Evolutionary conservation across 2,329 filamentous ascomycete genomes (phyloP), one percentile per base, ranked within the genome.

Genomic region (Alternaria metachromatica): DNA sequence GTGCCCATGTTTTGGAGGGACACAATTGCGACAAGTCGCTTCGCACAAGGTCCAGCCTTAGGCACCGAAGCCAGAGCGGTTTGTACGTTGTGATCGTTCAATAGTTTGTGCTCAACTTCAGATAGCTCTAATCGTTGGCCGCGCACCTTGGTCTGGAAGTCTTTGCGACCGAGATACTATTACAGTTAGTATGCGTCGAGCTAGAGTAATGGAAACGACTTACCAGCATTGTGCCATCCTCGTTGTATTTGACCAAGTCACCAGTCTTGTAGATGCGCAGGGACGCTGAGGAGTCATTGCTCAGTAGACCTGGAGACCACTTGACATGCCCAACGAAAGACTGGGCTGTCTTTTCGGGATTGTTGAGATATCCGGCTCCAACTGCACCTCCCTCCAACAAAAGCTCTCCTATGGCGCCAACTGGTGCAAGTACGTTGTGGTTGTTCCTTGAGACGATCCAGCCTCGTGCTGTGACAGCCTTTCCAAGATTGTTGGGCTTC

Each of bases 101-200:
- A 71, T 45, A 82, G 80, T 57, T 83, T 80, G 62, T 82, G 78
- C 68, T 84, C 82, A 25, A 84, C 80, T 62, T 84, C 82, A 15
- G 78, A 81, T 3, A 84, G 67, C 60, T 84, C 82, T 26, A 84
- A 76, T 1, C 82, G 77, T 56, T 82, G 80, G 4, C 82, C 82
- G 12, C 81, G 80, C 28, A 84, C 76, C 55, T 79, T 79, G 11
- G 76, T 75, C 51, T 79, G 74, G n/a, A 62, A 65, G 58, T 78
- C 76, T 30, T 77, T 78, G 18, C 76, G 71, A 20, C 76, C 74
- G 25, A 77, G 68, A 60, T 76, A 78, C 37, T 41, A 18, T 41
- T 41, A 1, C 15, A 41, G 37, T 41, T 11, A 41, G 37, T 41
- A 41, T 18, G 37, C 9, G n/a, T 41, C n/a, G 37, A 41, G 37